These are phyloP conservation scores for Antarctomyces pellizariae DNA, from an alignment of 495 filamentous ascomycete genomes.

Conservation along the genomic window DNA sequence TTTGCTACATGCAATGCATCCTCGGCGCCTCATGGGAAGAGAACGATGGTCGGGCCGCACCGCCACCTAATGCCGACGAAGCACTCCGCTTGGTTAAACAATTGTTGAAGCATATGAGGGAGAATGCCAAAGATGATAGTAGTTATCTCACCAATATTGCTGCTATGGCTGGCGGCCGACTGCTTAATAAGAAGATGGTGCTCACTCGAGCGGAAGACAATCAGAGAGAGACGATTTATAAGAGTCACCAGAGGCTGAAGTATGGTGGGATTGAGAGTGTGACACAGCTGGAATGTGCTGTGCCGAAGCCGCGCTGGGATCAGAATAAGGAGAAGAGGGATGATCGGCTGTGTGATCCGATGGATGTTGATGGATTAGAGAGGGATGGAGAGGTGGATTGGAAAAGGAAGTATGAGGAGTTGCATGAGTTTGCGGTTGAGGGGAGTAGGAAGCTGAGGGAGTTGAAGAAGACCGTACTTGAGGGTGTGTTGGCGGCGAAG, in stretches of 20 bases:
- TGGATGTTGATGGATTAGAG: conserved; percentile 2
- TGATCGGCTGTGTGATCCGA: conserved; percentile 1
- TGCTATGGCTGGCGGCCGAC: conserved; percentile 22
- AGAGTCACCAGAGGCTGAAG: conserved; percentile 21
- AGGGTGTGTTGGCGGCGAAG: conserved; percentile 6
- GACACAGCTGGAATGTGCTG: too few species aligned
- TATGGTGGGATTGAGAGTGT: conserved; percentile 21
- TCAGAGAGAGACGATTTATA: conserved; percentile 17
- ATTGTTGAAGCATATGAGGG: conserved; percentile 21
- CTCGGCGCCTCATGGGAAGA: conserved; percentile 21
- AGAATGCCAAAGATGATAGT: conserved; percentile 18
- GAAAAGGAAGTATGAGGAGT: conserved; percentile 11
- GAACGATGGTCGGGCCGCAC: conserved; percentile 12
- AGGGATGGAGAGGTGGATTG: conserved; percentile 6
- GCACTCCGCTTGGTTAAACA: conserved; percentile 20
- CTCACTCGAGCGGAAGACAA: conserved; percentile 18
- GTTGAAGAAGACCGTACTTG: conserved; percentile 8
- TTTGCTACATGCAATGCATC: conserved; percentile 20
- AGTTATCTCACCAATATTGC: conserved; percentile 28
- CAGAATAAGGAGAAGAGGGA: too few species aligned
- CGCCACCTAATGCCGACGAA: conserved; percentile 21
- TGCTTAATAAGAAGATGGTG: conserved; percentile 17
- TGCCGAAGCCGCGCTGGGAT: too few species aligned
- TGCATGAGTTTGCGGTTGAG: conserved; percentile 12
- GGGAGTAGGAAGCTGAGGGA: conserved; percentile 12